phyloP scores from a whole-genome alignment of 441 rosid genomes.

The Syzygium syzygioides region DNA sequence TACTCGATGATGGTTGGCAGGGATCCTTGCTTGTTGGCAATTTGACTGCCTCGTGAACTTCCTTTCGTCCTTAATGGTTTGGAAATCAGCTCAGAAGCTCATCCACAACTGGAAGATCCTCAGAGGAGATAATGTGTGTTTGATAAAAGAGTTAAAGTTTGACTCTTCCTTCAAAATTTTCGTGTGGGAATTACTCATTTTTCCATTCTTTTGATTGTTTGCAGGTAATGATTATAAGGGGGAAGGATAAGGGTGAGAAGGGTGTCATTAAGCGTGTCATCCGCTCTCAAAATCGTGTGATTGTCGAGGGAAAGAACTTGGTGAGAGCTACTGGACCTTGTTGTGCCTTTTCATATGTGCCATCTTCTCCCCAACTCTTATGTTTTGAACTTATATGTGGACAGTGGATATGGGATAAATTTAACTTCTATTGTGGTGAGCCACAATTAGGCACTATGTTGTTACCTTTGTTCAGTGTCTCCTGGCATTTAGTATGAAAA shows the following conservation, averaged over 20 bases:
- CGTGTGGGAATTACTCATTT: neutral
- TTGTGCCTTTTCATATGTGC: neutral
- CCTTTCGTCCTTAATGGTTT: constrained; percentile 49
- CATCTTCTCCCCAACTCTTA: constrained; percentile 1
- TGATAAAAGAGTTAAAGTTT: neutral
- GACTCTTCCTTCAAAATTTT: neutral
- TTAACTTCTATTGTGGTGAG: neutral
- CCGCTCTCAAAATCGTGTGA: constrained; percentile 83
- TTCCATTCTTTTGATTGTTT: neutral
- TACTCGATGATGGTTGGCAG: neutral
- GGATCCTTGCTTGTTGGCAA: neutral
- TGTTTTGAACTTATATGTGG: neutral
- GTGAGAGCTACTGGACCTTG: constrained; percentile 16
- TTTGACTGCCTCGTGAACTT: neutral
- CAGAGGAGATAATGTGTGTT: constrained; percentile 85
- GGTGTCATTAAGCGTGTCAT: constrained; percentile 68
- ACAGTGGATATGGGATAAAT: neutral
- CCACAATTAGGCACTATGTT: neutral
- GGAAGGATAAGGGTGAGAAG: constrained; percentile 80
- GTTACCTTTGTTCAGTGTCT: neutral
- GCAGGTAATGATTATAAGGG: constrained; percentile 73
- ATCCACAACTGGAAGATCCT: constrained; percentile 92
- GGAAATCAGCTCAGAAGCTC: constrained; percentile 98
- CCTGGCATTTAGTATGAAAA: neutral
- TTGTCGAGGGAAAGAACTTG: constrained; percentile 84